A percentile compares a stretch with the other conserved stretches of the same genome.
Evolutionary conservation across 495 filamentous ascomycete species (phyloP).

Genomic region (Acidiella bohemica): DNA sequence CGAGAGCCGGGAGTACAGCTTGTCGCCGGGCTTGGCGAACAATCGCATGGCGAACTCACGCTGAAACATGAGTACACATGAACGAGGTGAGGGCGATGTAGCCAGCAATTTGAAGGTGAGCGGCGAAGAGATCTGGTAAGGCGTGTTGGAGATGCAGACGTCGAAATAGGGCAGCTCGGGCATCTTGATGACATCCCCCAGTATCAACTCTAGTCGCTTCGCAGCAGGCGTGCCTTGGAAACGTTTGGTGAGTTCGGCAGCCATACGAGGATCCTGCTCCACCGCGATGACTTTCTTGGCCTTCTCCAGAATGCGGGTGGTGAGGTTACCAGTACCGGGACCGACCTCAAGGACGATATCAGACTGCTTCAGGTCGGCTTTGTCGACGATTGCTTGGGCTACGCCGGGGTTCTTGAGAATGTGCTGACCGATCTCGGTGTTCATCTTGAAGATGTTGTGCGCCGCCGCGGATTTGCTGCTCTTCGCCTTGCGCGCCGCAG

Average conservation of each 20-base stretch:
- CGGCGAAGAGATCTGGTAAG: constrained; percentile 88
- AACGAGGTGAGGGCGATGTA: constrained; percentile 58
- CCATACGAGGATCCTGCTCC: constrained; percentile 93
- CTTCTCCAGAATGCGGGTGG: constrained; percentile 73
- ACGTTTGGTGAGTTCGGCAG: constrained; percentile 87
- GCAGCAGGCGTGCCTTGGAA: constrained; percentile 73
- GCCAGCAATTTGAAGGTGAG: constrained; percentile 84
- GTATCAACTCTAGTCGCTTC: constrained; percentile 66
- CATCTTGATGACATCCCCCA: constrained; percentile 90
- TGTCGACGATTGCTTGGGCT: constrained; percentile 73
- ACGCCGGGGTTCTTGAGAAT: constrained; percentile 93
- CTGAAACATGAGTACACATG: constrained; percentile 81
- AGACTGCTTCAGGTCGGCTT: constrained; percentile 78
- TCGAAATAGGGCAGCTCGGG: constrained; percentile 68
- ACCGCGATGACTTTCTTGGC: constrained; percentile 80
- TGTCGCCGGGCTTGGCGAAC: constrained; percentile 62
- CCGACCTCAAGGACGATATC: constrained; percentile 67
- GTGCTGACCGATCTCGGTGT: constrained; percentile 77
- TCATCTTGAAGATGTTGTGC: constrained; percentile 82
- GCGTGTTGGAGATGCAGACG: constrained; percentile 87
- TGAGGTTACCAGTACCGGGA: constrained; percentile 76
- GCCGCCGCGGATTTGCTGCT: constrained; percentile 39
- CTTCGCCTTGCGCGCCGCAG: constrained; percentile 31
- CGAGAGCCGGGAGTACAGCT: constrained; percentile 71
- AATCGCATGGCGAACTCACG: constrained; percentile 66